A percentile compares a stretch with the other conserved stretches of the same genome.
These are phyloP conservation scores for Cavenderia fasciculata DNA, from an alignment of 78 protist species.

Conservation along the genomic window DNA sequence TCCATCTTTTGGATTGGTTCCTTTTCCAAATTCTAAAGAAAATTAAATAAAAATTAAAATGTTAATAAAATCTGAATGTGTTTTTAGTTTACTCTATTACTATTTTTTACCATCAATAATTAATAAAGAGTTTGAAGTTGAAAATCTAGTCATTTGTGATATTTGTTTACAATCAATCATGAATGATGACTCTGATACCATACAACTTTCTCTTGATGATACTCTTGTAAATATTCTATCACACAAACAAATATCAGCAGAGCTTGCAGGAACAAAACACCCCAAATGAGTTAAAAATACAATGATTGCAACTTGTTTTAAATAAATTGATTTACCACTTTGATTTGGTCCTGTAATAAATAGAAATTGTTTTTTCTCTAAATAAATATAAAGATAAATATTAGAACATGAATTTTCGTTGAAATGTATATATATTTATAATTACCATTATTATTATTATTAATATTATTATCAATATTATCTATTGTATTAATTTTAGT, in stretches of 20 bases:
- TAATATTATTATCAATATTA: too few species aligned
- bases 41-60: neutral
- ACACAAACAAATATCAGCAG: constrained; percentile 23
- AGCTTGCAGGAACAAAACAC: constrained; percentile 42
- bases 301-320: constrained; percentile 48
- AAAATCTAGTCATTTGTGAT: constrained; percentile 43
- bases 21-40: constrained; percentile 43
- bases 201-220: constrained; percentile 53
- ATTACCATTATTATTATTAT: neutral
- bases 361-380: neutral
- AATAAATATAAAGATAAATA: neutral
- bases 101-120: constrained; percentile 33
- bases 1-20: constrained; percentile 63
- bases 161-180: constrained; percentile 77
- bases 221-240: constrained; percentile 54
- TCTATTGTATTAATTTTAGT: neutral
- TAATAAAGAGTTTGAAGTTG: constrained; percentile 19
- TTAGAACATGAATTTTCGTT: neutral
- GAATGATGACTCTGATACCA: constrained; percentile 59
- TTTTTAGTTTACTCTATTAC: neutral
- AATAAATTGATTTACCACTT: constrained; percentile 54
- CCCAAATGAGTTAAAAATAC: constrained; percentile 49
- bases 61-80: neutral
- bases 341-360: constrained; percentile 59
- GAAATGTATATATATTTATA: neutral